phyloP scores from a whole-genome alignment of 2,329 filamentous ascomycete genomes.

The Catunica adiposa region DNA sequence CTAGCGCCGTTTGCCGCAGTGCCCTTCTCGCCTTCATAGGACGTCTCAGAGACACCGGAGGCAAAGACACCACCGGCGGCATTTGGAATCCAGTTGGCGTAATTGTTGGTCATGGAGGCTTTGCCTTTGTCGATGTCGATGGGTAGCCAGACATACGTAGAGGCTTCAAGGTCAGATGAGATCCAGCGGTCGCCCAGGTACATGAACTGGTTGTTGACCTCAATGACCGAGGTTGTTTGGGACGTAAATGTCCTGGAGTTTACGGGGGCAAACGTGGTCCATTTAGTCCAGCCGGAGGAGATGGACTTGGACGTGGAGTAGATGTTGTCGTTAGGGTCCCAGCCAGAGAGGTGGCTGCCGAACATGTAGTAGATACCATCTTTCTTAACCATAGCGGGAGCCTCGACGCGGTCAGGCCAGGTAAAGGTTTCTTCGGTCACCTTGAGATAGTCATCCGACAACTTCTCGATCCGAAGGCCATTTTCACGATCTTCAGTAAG shows the following conservation, averaged over 20 bases:
- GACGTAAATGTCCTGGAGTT: conserved; percentile 41
- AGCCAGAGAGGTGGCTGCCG: conserved; percentile 38
- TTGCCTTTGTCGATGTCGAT: conserved; percentile 33
- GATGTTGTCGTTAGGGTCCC: conserved; percentile 47
- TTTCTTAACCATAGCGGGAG: conserved; percentile 46
- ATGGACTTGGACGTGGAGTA: conserved; percentile 43
- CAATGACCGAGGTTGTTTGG: conserved; percentile 44
- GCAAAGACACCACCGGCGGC: conserved; percentile 22
- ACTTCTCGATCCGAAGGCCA: conserved; percentile 39
- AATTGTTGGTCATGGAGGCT: conserved; percentile 32
- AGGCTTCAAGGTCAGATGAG: conserved; percentile 38
- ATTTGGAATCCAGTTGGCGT: conserved; percentile 38
- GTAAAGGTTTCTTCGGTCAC: conserved; percentile 32
- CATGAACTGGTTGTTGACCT: conserved; percentile 27
- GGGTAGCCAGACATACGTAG: conserved; percentile 50
- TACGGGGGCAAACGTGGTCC: conserved; percentile 39
- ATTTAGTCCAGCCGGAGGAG: conserved; percentile 42
- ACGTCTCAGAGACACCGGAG: conserved; percentile 22
- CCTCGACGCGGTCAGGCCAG: conserved; percentile 40
- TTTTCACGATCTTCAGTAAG: conserved; percentile 44
- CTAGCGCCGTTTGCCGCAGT: conserved; percentile 29
- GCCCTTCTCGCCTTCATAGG: conserved; percentile 35
- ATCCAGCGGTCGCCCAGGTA: conserved; percentile 56
- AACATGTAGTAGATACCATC: conserved; percentile 48
- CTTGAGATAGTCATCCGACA: conserved; percentile 40